Conservation (phyloP, 176 grass and related monocot genomes). For the Oryza punctata region DNA sequence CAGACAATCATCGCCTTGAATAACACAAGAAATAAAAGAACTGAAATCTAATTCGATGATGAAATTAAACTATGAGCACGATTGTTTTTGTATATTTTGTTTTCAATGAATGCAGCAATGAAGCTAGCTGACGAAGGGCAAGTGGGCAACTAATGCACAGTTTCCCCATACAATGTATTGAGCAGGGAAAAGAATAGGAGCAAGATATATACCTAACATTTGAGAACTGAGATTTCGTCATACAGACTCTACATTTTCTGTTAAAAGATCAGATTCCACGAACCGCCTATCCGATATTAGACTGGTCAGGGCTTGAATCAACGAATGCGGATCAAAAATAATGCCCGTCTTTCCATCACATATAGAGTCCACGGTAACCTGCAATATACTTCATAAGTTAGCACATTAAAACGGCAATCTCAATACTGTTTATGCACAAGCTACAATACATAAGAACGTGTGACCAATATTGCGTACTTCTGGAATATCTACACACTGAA, state of each 20-base stretch:
- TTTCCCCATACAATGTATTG: not conserved
- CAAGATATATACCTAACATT: not conserved
- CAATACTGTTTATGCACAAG: slow-evolving; percentile 7
- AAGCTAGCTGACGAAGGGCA: slow-evolving; percentile 4
- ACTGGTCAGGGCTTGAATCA: slow-evolving; percentile 71
- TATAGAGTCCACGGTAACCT: slow-evolving; percentile 63
- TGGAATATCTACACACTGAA: not conserved
- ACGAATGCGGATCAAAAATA: slow-evolving; percentile 65
- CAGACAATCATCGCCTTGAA: not conserved
- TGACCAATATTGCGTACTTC: not conserved
- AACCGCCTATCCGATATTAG: slow-evolving; percentile 43
- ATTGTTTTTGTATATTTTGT: not conserved
- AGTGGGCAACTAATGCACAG: not conserved
- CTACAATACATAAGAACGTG: not conserved
- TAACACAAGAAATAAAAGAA: not conserved
- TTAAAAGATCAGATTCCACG: slow-evolving; percentile 34
- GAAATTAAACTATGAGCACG: not conserved
- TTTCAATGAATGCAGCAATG: slow-evolving; percentile 17
- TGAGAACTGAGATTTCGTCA: slow-evolving; percentile 8
- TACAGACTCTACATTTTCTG: slow-evolving; percentile 46
- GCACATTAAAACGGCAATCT: slow-evolving; percentile 8
- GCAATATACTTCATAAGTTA: slow-evolving; percentile 22
- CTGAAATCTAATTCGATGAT: not conserved
- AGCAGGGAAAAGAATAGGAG: not conserved
- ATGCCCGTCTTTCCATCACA: slow-evolving; percentile 54